These are phyloP conservation scores for Dendrobium huoshanense DNA, from an alignment of 106 monocot species.

Conservation along the genomic window DNA sequence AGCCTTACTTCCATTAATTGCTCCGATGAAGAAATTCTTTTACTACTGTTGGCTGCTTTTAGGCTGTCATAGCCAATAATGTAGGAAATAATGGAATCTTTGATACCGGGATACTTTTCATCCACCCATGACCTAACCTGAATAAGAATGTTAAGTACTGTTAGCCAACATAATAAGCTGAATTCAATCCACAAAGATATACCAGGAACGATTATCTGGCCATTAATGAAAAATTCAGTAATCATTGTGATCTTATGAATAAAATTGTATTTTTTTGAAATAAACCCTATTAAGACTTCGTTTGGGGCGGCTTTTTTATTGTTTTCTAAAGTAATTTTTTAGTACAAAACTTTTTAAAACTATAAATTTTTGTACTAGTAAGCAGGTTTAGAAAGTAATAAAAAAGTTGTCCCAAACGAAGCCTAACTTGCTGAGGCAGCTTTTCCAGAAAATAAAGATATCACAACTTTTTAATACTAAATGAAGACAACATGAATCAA, in stretches of 20 bases:
- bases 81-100: conserved; percentile 62
- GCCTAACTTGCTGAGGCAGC: not conserved
- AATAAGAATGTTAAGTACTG: not conserved
- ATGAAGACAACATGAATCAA: conserved; percentile 1
- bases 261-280: not conserved
- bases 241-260: not conserved
- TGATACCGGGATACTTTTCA: conserved; percentile 65
- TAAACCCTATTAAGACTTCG: not conserved
- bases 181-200: not conserved
- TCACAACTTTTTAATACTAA: not conserved
- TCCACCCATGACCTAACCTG: conserved; percentile 96
- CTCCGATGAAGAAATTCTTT: conserved; percentile 6
- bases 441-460: not conserved
- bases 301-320: no score
- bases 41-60: conserved; percentile 31
- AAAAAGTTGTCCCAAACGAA: no score
- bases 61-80: conserved; percentile 86
- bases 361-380: no score
- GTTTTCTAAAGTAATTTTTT: no score
- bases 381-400: no score
- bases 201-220: not conserved
- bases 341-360: no score
- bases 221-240: not conserved
- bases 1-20: conserved; percentile 63
- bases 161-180: not conserved